Percentiles rank a stretch among this genome's conserved stretches.
Evolutionary conservation across 805 yeast species (phyloP).

Genomic region (Kluyveromyces wickerhamii): DNA sequence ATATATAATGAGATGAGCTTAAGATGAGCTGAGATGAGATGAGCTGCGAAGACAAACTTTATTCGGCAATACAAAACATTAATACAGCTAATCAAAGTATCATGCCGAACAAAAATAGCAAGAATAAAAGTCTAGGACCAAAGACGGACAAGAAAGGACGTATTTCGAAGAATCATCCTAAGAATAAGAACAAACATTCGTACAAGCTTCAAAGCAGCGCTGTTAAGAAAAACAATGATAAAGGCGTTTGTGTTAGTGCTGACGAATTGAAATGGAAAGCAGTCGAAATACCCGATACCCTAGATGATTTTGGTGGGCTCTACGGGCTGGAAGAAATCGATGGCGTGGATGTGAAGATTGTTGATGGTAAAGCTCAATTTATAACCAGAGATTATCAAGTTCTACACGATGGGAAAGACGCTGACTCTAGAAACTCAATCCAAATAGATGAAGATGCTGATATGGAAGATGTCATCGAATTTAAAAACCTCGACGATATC

Average conservation of each 20-base stretch:
- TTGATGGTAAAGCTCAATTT: slow-evolving; percentile 60
- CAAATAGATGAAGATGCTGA: slow-evolving; percentile 5
- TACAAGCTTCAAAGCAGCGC: too few species aligned
- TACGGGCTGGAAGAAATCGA: slow-evolving; percentile 91
- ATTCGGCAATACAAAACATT: too few species aligned
- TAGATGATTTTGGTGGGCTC: slow-evolving; percentile 84
- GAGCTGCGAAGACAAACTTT: too few species aligned
- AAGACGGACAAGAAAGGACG: background rate
- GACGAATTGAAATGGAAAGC: slow-evolving; percentile 65
- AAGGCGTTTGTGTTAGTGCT: slow-evolving; percentile 34
- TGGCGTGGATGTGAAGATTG: slow-evolving; percentile 77
- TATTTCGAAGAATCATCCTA: slow-evolving; percentile 3
- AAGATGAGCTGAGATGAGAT: too few species aligned
- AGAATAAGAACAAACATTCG: background rate
- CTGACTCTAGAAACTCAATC: slow-evolving; percentile 11
- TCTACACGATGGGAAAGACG: slow-evolving; percentile 15
- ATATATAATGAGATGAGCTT: too few species aligned
- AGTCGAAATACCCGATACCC: slow-evolving; percentile 73
- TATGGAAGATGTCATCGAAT: slow-evolving; percentile 20
- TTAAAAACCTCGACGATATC: slow-evolving; percentile 27
- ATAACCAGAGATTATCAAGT: slow-evolving; percentile 33
- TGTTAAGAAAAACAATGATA: slow-evolving; percentile 3
- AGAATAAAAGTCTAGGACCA: background rate
- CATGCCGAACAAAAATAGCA: slow-evolving; percentile 6
- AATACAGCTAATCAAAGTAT: too few species aligned